These are phyloP conservation scores for Pholiota adiposa DNA, from an alignment of 1,284 basidiomycete species.

Conservation along the genomic window DNA sequence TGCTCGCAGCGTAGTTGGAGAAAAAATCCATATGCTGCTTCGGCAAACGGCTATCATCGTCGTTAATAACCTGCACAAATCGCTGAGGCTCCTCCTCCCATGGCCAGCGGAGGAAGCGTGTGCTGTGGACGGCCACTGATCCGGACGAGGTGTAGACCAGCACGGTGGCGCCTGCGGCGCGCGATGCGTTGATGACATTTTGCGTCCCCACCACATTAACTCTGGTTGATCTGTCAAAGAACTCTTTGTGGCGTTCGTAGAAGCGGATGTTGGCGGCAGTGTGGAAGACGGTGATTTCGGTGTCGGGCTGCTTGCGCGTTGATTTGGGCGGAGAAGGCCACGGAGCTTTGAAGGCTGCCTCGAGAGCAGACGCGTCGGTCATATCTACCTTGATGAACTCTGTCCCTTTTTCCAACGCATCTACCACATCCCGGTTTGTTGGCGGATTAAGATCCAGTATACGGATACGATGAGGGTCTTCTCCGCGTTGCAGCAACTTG, in stretches of 20 bases:
- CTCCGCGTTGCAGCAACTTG: constrained; percentile 68
- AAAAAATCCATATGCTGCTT: constrained; percentile 26
- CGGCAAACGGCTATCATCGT: constrained; percentile 48
- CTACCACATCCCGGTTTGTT: constrained; percentile 39
- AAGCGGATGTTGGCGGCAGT: constrained; percentile 78
- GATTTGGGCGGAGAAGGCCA: constrained; percentile 66
- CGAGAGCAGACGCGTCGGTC: constrained; percentile 52
- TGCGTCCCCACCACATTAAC: constrained; percentile 70
- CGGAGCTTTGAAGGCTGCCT: constrained; percentile 63
- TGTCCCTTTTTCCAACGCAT: constrained; percentile 41
- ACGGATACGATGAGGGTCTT: constrained; percentile 66
- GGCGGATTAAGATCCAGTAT: constrained; percentile 68
- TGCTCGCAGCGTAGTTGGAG: constrained; percentile 30
- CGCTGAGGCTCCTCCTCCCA: constrained; percentile 25
- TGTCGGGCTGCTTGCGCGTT: constrained; percentile 48
- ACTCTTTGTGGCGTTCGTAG: constrained; percentile 59
- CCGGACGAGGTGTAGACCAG: constrained; percentile 28
- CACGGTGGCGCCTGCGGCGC: constrained; percentile 21
- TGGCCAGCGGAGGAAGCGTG: constrained; percentile 69
- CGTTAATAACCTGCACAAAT: constrained; percentile 27
- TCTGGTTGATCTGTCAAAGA: constrained; percentile 55
- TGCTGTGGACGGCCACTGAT: constrained; percentile 35
- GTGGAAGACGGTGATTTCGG: constrained; percentile 68
- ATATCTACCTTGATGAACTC: constrained; percentile 64
- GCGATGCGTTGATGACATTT: constrained; percentile 58